These are phyloP conservation scores for Spatholobus suberectus DNA, from an alignment of 306 rosid genomes.

Conservation along the genomic window DNA sequence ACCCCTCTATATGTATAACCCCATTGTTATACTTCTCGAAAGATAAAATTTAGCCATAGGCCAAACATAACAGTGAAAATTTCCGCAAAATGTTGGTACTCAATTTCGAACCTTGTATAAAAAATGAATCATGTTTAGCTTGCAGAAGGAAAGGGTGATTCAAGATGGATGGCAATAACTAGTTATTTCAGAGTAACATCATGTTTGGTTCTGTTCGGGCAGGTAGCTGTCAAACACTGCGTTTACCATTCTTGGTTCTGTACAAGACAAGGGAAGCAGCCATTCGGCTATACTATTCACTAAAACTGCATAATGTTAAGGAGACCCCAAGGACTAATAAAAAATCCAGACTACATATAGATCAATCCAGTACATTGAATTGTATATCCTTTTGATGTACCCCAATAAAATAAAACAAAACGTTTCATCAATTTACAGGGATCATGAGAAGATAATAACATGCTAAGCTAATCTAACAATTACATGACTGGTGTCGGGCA, in stretches of 20 bases:
- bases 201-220: neutral
- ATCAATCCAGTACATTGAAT: neutral
- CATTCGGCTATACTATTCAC: neutral
- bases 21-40: neutral
- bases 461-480: slow-evolving; percentile 28
- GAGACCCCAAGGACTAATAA: neutral
- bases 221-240: no score
- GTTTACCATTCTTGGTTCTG: neutral
- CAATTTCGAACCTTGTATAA: neutral
- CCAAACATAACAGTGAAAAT: neutral
- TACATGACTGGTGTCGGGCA: neutral
- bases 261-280: neutral
- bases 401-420: neutral
- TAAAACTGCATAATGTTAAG: neutral
- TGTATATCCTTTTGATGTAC: neutral
- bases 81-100: neutral
- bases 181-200: neutral
- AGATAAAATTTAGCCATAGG: neutral
- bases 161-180: neutral
- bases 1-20: no score
- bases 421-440: neutral
- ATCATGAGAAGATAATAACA: neutral
- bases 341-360: neutral
- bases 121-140: neutral
- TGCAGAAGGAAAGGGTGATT: neutral